Evolutionary conservation across 305 asterid genomes (phyloP), one percentile per base, ranked within the genome.

Genomic region (Coffea humblotiana): DNA sequence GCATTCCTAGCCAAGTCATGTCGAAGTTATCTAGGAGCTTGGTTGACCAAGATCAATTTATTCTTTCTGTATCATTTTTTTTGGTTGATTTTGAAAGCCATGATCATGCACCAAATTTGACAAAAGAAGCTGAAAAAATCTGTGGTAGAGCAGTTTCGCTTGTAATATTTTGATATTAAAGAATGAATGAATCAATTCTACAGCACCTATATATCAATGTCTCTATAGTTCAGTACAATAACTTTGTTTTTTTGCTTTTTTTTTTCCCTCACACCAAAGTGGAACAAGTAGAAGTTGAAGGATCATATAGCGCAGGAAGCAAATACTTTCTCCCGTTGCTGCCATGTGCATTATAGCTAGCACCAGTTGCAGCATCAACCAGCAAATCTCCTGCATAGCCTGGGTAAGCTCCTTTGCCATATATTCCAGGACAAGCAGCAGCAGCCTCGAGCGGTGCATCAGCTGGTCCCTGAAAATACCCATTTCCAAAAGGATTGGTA

Each of bases 301-400:
- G 86, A 83, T 83, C 86, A 75, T 49, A 83, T 0, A 83, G 56
- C 8, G 81, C 86, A 6, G 86, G 86, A 51, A 83, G 74, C 76
- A 83, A 63, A 45, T 47, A 79, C 43, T 75, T 83, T 75, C 86
- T 75, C 2, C 60, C 78, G 71, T 83, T 79, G 21, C 32, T 45
- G 3, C 83, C 86, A 54, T 70, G 15, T 0, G 86, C 81, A 64
- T 76, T 83, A 54, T 84, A 84, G 72, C 87, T 81, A 3, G 84
- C 87, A 35, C 82, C 82, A 18, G 82, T 81, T 18, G 82, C 23
- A 10, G 77, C 14, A 58, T 84, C 83, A 60, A 81, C 72, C 27
- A 77, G 15, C 52, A 83, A 63, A 58, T 80, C 65, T 19, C 84
- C 86, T 6, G 86, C 79, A 52, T 65, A 77, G 3, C 86, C 86